Conservation (phyloP, 2,329 filamentous ascomycete genomes). For the Herpotrichia juniperi region DNA sequence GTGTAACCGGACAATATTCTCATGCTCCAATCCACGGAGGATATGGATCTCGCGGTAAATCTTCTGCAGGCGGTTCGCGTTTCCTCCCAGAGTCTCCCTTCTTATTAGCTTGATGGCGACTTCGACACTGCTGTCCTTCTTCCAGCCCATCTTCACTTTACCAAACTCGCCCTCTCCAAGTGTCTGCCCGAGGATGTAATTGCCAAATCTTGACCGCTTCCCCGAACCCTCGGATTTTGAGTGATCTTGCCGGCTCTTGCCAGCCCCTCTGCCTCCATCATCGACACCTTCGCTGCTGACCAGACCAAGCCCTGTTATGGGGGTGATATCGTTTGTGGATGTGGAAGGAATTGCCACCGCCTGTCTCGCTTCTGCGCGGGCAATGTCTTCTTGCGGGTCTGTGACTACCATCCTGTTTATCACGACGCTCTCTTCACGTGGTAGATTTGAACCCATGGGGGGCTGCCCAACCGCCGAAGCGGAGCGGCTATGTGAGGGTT, state of each 20-base stretch:
- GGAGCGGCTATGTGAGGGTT: slow-evolving; percentile 52
- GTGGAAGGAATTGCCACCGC: slow-evolving; percentile 61
- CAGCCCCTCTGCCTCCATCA: slow-evolving; percentile 52
- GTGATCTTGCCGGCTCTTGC: slow-evolving; percentile 63
- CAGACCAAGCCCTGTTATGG: slow-evolving; percentile 55
- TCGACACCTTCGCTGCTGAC: slow-evolving; percentile 57
- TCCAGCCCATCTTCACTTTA: slow-evolving; percentile 98
- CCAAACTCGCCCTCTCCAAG: slow-evolving; percentile 98
- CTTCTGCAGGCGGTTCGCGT: slow-evolving; percentile 88
- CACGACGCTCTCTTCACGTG: slow-evolving; percentile 78
- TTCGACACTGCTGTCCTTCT: slow-evolving; percentile 87
- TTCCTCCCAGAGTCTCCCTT: slow-evolving; percentile 84
- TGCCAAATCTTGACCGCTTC: slow-evolving; percentile 89
- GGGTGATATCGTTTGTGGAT: slow-evolving; percentile 51
- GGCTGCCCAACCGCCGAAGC: slow-evolving; percentile 59
- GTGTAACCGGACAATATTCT: slow-evolving; percentile 94
- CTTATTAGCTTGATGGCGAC: slow-evolving; percentile 98
- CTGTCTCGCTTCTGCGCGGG: slow-evolving; percentile 72
- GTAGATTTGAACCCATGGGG: slow-evolving; percentile 60
- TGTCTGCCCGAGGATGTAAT: slow-evolving; percentile 94
- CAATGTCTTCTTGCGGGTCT: slow-evolving; percentile 75
- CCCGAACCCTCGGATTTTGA: slow-evolving; percentile 56
- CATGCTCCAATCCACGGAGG: slow-evolving; percentile 83
- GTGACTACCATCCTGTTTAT: slow-evolving; percentile 79
- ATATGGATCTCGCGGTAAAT: slow-evolving; percentile 98